Conservation (phyloP, 257 asterid species). For the Lantana camara region DNA sequence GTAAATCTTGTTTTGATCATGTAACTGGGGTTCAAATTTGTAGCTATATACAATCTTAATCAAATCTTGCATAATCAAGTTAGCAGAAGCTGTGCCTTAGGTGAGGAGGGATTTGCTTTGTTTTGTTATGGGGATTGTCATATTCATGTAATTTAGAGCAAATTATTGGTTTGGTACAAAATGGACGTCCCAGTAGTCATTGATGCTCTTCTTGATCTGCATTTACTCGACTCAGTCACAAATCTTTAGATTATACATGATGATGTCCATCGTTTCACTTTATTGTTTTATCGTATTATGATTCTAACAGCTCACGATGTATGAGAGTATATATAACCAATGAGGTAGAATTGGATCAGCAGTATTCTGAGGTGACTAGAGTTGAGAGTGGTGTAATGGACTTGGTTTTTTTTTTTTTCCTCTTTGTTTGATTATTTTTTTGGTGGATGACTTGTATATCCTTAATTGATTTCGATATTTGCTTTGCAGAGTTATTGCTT, state of each 20-base stretch:
- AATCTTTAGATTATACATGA: background rate
- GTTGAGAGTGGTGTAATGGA: no score
- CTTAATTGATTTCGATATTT: background rate
- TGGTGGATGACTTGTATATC: no score
- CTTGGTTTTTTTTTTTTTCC: no score
- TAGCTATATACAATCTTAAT: conserved; percentile 3
- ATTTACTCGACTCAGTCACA: background rate
- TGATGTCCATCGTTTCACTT: no score
- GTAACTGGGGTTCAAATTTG: background rate
- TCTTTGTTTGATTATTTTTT: no score
- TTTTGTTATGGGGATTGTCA: background rate
- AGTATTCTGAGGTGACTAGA: no score
- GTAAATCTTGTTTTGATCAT: background rate
- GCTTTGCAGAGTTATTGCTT: conserved; percentile 22
- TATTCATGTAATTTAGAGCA: background rate
- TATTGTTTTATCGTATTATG: no score
- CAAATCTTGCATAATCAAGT: background rate
- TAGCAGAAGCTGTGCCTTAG: background rate
- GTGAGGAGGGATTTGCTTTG: no score
- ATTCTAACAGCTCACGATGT: no score
- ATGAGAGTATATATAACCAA: no score
- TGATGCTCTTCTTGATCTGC: background rate
- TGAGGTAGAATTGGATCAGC: no score
- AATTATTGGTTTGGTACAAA: background rate
- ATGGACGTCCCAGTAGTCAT: background rate